phyloP scores from a whole-genome alignment of 768 basidiomycete genomes.

The Daedaleopsis nitida region DNA sequence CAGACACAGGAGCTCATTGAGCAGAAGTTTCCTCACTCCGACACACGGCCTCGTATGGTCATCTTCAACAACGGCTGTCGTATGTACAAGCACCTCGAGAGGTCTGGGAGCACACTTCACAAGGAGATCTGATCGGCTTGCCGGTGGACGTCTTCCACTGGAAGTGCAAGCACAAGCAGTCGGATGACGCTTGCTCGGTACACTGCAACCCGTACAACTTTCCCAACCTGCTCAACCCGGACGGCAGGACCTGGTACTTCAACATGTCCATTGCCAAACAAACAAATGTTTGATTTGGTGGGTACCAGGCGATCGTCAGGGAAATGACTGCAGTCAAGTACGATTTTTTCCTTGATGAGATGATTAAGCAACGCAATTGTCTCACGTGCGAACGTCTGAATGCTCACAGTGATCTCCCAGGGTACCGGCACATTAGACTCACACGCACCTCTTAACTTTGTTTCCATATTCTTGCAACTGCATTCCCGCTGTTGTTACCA shows the following conservation, averaged over 20 bases:
- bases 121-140: constrained; percentile 3
- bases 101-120: constrained; percentile 10
- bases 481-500: no score
- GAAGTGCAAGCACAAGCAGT: constrained; percentile 25
- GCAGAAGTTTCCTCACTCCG: no score
- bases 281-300: constrained; percentile 28
- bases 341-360: constrained; percentile 42
- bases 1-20: no score
- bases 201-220: constrained; percentile 24
- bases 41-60: neutral
- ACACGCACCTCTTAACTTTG: no score
- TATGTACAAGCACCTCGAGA: neutral
- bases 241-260: constrained; percentile 25
- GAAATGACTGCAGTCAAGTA: constrained; percentile 38
- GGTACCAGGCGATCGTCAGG: constrained; percentile 30
- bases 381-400: no score
- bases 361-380: constrained; percentile 25
- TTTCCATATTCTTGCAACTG: no score
- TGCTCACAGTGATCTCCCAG: no score
- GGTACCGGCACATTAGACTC: no score
- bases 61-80: neutral
- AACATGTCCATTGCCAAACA: constrained; percentile 31
- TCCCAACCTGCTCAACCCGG: constrained; percentile 8
- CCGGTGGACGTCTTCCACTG: constrained; percentile 29
- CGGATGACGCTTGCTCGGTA: constrained; percentile 16